Conservation (phyloP, 805 yeast genomes). For the Blastobotrys attinorum region DNA sequence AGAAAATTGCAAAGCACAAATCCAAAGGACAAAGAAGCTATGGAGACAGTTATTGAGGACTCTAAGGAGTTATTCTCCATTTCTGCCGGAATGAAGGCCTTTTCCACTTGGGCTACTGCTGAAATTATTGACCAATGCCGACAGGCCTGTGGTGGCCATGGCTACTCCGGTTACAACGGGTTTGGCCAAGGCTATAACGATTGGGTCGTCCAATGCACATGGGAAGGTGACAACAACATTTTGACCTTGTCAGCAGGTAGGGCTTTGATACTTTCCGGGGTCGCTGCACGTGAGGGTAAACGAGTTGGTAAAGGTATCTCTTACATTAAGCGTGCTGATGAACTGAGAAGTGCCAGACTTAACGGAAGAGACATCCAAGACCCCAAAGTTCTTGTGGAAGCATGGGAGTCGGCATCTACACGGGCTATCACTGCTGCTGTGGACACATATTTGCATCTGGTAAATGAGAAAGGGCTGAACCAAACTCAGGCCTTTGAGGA, state of each 20-base stretch:
- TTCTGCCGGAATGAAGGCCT: constrained; percentile 81
- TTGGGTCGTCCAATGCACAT: constrained; percentile 96
- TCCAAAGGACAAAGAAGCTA: constrained; percentile 40
- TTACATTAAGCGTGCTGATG: constrained; percentile 30
- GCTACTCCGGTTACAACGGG: constrained; percentile 83
- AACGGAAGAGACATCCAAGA: constrained; percentile 18
- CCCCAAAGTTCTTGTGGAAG: constrained; percentile 22
- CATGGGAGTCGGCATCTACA: constrained; percentile 31
- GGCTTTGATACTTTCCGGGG: constrained; percentile 49
- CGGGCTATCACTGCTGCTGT: constrained; percentile 27
- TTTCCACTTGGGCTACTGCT: constrained; percentile 81
- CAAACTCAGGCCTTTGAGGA: constrained; percentile 31
- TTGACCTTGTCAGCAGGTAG: constrained; percentile 79
- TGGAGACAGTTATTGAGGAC: constrained; percentile 42
- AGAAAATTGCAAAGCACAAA: constrained; percentile 36
- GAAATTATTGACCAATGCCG: constrained; percentile 78
- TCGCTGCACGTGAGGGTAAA: constrained; percentile 35
- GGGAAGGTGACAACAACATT: constrained; percentile 95
- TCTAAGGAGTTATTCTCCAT: constrained; percentile 74
- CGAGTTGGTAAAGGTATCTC: constrained; percentile 38
- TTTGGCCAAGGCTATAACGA: constrained; percentile 83
- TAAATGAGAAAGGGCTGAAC: constrained; percentile 8
- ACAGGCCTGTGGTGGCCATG: constrained; percentile 95
- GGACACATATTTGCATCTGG: constrained; percentile 18
- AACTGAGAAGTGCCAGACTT: constrained; percentile 9